Percentiles rank a stretch among this genome's conserved stretches.
These are phyloP conservation scores for Moesziomyces globuligerus DNA, from an alignment of 1,284 basidiomycete genomes.

Conservation along the genomic window DNA sequence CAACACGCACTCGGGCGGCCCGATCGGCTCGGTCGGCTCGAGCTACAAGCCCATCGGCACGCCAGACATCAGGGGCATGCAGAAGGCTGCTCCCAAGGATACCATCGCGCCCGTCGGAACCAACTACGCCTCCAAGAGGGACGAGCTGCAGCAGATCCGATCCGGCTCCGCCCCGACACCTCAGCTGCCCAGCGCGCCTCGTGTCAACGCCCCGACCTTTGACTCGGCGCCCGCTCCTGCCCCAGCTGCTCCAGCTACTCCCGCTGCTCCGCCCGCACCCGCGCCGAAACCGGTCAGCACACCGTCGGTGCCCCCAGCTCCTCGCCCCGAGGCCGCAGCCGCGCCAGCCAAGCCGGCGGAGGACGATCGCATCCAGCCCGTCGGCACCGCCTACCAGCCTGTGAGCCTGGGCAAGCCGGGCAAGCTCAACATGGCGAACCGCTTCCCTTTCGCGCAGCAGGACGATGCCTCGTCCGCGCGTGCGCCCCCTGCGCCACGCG, in stretches of 20 bases:
- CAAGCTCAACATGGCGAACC: constrained; percentile 62
- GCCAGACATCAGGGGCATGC: constrained; percentile 63
- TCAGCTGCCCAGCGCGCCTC: constrained; percentile 24
- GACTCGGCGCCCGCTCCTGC: constrained; percentile 35
- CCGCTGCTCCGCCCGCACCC: constrained; percentile 11
- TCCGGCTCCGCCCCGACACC: constrained; percentile 36
- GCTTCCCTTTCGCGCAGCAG: constrained; percentile 60
- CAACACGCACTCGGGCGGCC: constrained; percentile 59
- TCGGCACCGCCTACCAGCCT: constrained; percentile 64
- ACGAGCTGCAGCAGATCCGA: constrained; percentile 61
- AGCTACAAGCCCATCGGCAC: constrained; percentile 64
- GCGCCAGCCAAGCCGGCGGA: constrained; percentile 55
- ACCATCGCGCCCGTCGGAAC: constrained; percentile 61
- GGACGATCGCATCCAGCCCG: constrained; percentile 63
- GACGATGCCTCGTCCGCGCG: constrained; percentile 22
- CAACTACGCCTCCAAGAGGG: constrained; percentile 55
- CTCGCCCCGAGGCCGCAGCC: constrained; percentile 22
- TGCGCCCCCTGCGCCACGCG: constrained; percentile 36
- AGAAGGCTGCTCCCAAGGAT: constrained; percentile 54
- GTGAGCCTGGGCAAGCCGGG: constrained; percentile 63
- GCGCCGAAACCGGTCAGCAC: constrained; percentile 15
- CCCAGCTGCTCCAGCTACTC: constrained; percentile 11
- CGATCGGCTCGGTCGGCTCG: constrained; percentile 59
- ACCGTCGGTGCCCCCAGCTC: constrained; percentile 23
- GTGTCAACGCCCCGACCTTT: constrained; percentile 37